Percentiles rank a stretch among this genome's conserved stretches.
phyloP scores from a whole-genome alignment of 73 alveolate species.

The Paramecium biaurelia region DNA sequence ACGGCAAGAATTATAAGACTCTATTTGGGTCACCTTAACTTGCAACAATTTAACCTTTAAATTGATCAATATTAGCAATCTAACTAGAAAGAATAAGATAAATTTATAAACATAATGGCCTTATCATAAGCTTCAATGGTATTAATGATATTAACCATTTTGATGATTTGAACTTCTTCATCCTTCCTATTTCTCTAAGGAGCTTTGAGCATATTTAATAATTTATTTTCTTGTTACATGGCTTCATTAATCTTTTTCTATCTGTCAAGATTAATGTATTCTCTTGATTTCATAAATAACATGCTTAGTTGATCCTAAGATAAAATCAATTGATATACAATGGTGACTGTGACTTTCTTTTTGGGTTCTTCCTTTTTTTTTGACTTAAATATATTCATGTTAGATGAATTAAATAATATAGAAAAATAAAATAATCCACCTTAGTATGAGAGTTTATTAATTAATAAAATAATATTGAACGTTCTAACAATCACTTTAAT shows the following conservation, averaged over 20 bases:
- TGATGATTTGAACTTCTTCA: background rate
- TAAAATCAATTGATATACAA: background rate
- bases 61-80: background rate
- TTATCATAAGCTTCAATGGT: background rate
- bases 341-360: background rate
- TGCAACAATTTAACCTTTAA: background rate
- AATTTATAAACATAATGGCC: background rate
- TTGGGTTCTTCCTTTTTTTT: conserved; percentile 1
- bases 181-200: conserved; percentile 16
- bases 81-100: background rate
- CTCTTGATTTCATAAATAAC: background rate
- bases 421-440: background rate
- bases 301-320: background rate
- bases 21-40: background rate
- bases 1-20: background rate
- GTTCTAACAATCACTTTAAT: background rate
- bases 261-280: background rate
- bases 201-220: background rate
- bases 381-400: background rate
- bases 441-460: background rate
- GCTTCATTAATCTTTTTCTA: background rate
- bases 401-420: background rate
- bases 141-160: background rate
- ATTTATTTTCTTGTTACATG: background rate
- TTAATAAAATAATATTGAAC: background rate